Evolutionary conservation across 2,329 filamentous ascomycete species (phyloP).

Genomic region (Neobulgaria alba): DNA sequence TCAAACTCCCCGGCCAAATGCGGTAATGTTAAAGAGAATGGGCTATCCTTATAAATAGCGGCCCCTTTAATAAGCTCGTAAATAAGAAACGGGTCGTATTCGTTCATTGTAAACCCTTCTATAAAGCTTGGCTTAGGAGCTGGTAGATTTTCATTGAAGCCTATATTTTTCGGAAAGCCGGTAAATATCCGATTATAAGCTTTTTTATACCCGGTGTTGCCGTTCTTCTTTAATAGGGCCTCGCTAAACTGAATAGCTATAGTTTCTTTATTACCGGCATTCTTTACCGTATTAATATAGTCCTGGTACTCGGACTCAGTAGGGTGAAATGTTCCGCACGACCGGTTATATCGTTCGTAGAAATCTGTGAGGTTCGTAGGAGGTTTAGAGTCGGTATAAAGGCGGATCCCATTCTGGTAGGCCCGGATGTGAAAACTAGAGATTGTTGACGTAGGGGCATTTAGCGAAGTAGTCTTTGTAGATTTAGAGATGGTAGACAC

Average conservation of each 20-base stretch:
- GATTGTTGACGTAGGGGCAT: slow-evolving; percentile 11
- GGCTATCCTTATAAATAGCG: neutral
- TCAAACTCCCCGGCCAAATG: neutral
- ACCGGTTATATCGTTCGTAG: neutral
- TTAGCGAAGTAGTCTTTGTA: slow-evolving; percentile 40
- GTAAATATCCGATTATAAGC: neutral
- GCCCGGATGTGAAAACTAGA: neutral
- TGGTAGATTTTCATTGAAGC: neutral
- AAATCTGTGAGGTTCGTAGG: neutral
- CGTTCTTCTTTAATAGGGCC: neutral
- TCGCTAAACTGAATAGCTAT: neutral
- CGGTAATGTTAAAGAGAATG: slow-evolving; percentile 37
- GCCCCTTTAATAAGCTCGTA: neutral
- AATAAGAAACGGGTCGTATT: neutral
- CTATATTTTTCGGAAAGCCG: neutral
- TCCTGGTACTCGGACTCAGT: neutral
- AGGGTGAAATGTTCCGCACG: neutral
- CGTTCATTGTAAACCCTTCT: neutral
- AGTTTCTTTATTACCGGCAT: neutral
- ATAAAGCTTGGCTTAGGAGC: neutral
- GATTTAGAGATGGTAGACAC: neutral
- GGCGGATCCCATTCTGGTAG: neutral
- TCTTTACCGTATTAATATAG: neutral
- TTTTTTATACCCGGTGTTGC: neutral
- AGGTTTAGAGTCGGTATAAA: neutral